Base-by-base conservation (phyloP, 495 filamentous ascomycete species). In the Hypoxylon subgilvum region DNA sequence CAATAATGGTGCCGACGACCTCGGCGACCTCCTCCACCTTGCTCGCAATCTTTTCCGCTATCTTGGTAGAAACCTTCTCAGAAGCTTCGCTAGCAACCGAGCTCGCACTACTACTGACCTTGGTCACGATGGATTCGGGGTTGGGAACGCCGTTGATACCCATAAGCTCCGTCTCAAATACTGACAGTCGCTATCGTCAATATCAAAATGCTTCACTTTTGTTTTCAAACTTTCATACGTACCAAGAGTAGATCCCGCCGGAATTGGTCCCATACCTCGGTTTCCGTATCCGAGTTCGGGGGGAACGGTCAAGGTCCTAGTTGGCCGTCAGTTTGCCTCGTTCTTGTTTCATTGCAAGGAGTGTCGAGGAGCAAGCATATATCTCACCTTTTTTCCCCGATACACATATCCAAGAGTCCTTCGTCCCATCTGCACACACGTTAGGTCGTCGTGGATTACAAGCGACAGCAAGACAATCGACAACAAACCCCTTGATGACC, bases 101-200 rank as follows among this genome's bases (percentile, higher is more conserved):
- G 23, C 63, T 59, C 18, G 63, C 58, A 44, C 49, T 65, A 17
- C 65, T 60, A 48, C 66, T 70, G 19, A 71, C 54, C 69, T 80
- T 78, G 59, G 72, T 72, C 22, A 76, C 69, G 52, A 79, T 77
- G 18, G 72, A 70, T 44, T 78, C 78, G 56, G 81, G 80, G 40
- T 79, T 75, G 49, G 79, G 72, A 16, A 96, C 91, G 13, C 94
- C 94, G 7, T 85, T 77, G 69, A 97, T 97, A 35, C 81, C 89
- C 67, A 96, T 79, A 67, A 98, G 78, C 72, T 96, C 91, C 52
- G 94, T 97, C 79, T 96, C 90, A 67, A 97, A 97, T 21, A 97
- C 83, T 87, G 43, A 21, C 50, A 31, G 17, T 16, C 23, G 38
- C 44, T 3, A 3, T 4, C 7, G 13, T 52, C 57, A 45, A 64